phyloP scores from a whole-genome alignment of 441 rosid species.

The Adansonia madagascariensis region DNA sequence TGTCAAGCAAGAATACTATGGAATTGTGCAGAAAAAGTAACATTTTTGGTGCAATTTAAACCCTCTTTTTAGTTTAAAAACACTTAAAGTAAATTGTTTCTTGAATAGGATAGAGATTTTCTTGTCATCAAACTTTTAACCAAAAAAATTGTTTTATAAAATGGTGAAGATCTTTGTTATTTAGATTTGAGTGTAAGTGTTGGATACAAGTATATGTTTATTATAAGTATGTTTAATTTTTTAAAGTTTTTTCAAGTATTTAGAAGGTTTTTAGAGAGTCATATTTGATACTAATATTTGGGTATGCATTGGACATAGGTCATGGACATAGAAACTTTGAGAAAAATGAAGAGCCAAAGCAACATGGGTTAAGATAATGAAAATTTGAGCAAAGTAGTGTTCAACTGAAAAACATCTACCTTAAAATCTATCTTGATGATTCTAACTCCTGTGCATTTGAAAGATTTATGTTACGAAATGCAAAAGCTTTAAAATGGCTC shows the following conservation, averaged over 20 bases:
- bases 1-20: slow-evolving; percentile 19
- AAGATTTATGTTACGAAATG: not conserved
- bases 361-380: not conserved
- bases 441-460: not conserved
- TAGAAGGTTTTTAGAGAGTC: too few species aligned
- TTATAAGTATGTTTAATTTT: too few species aligned
- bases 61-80: not conserved
- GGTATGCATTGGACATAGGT: too few species aligned
- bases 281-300: too few species aligned
- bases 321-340: too few species aligned
- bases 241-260: too few species aligned
- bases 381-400: not conserved
- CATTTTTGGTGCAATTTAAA: not conserved
- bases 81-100: not conserved
- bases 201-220: too few species aligned
- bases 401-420: not conserved
- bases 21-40: not conserved
- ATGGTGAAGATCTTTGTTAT: not conserved
- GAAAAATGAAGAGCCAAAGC: too few species aligned
- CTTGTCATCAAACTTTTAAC: too few species aligned
- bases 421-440: not conserved
- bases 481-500: not conserved
- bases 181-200: too few species aligned
- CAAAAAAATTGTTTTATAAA: not conserved
- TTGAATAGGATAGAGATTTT: not conserved